Conservation (phyloP, 148 eudicot genomes). For the Rhododendron ferrugineum region DNA sequence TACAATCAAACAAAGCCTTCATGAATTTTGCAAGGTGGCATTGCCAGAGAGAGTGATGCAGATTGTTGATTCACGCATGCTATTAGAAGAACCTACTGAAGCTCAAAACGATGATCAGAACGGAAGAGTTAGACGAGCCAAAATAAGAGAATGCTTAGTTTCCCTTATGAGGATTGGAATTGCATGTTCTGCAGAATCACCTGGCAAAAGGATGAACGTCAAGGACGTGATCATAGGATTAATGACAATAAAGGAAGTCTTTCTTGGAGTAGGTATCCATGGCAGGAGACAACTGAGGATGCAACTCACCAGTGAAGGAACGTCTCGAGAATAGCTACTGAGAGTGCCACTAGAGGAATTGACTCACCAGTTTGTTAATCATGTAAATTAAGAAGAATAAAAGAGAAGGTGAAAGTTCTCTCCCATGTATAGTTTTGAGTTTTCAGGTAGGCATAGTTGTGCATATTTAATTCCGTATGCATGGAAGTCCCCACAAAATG, state of each 20-base stretch:
- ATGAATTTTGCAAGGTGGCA: too few relatives aligned
- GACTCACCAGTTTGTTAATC: not conserved
- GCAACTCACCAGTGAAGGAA: not conserved
- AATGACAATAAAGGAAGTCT: not conserved
- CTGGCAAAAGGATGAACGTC: not conserved
- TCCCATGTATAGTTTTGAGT: not conserved
- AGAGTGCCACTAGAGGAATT: not conserved
- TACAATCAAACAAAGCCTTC: too few relatives aligned
- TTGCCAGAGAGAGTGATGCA: too few relatives aligned
- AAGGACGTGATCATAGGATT: not conserved
- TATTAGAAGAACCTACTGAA: not conserved
- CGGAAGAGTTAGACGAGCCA: not conserved
- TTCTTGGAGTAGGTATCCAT: constrained; percentile 8
- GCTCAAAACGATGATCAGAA: not conserved
- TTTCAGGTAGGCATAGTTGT: too few relatives aligned
- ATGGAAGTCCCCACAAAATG: too few relatives aligned
- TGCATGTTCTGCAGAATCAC: constrained; percentile 6
- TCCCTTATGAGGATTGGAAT: not conserved
- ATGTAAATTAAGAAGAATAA: not conserved
- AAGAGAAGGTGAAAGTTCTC: too few relatives aligned
- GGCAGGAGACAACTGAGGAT: not conserved
- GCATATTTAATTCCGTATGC: too few relatives aligned
- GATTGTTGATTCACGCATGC: too few relatives aligned
- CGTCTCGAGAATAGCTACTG: not conserved
- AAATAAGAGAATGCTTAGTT: not conserved